Conservation (phyloP, 2,329 filamentous ascomycete genomes). For the Fusarium sulawesiense region DNA sequence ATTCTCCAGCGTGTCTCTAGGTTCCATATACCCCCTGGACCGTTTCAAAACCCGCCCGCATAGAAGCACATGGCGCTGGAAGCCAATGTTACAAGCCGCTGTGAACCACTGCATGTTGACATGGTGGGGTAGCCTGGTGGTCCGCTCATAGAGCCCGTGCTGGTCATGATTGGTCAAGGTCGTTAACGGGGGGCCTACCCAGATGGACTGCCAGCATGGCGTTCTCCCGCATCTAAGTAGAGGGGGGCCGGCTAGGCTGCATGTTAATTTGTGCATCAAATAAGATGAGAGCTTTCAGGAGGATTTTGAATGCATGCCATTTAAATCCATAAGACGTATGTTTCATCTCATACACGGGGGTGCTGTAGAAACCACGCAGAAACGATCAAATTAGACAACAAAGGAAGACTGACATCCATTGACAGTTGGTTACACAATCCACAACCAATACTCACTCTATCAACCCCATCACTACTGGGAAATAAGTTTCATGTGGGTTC, state of each 20-base stretch:
- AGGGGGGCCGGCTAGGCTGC: conserved; percentile 14
- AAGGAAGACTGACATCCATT: neutral
- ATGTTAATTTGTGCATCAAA: conserved; percentile 23
- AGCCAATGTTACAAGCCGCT: conserved; percentile 22
- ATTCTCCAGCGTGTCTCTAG: neutral
- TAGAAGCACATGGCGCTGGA: conserved; percentile 16
- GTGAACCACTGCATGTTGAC: conserved; percentile 23
- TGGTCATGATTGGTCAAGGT: conserved; percentile 24
- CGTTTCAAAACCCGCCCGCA: conserved; percentile 8
- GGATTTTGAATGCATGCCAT: conserved; percentile 14
- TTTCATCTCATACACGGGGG: neutral
- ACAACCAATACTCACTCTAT: neutral
- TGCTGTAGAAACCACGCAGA: neutral
- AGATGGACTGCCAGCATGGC: conserved; percentile 34
- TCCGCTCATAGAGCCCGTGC: neutral
- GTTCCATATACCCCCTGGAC: neutral
- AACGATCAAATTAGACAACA: neutral
- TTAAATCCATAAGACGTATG: neutral
- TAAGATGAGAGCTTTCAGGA: conserved; percentile 29
- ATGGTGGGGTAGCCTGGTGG: conserved; percentile 16
- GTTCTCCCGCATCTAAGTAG: conserved; percentile 27
- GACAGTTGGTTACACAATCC: neutral
- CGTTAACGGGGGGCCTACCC: conserved; percentile 22
- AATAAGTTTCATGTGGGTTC: neutral
- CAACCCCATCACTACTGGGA: neutral